Evolutionary conservation across 805 yeast species (phyloP).

Genomic region (Grigorovia jiainica): DNA sequence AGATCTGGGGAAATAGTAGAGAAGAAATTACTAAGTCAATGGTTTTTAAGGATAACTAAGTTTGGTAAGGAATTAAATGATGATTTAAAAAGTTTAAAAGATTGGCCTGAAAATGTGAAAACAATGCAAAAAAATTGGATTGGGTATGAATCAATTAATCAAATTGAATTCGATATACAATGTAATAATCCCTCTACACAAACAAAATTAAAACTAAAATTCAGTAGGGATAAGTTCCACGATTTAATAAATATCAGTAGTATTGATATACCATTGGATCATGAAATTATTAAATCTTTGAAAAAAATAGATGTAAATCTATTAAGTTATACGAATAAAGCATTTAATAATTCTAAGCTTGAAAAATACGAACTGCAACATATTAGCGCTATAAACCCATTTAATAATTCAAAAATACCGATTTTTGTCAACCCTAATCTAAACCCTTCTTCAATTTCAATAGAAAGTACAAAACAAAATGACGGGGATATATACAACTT

Average conservation of each 20-base stretch:
- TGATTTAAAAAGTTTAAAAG: slow-evolving; percentile 51
- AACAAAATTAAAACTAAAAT: neutral
- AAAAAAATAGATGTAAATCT: neutral
- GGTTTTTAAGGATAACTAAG: slow-evolving; percentile 88
- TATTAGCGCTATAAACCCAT: neutral
- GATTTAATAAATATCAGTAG: too few species aligned
- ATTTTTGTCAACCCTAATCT: too few species aligned
- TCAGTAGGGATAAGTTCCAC: too few species aligned
- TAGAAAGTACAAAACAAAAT: too few species aligned
- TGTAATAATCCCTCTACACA: neutral
- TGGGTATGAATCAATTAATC: slow-evolving; percentile 35
- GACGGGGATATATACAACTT: too few species aligned
- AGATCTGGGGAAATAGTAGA: slow-evolving; percentile 94
- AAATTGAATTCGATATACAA: neutral
- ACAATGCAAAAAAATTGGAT: slow-evolving; percentile 93
- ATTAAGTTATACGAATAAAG: neutral
- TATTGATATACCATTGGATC: neutral
- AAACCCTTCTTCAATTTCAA: too few species aligned
- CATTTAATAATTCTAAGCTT: neutral
- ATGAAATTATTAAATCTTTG: neutral
- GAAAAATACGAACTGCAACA: neutral
- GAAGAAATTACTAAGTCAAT: slow-evolving; percentile 69
- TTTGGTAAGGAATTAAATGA: slow-evolving; percentile 58
- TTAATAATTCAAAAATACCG: neutral
- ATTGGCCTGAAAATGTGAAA: slow-evolving; percentile 88